Conservation (phyloP, 345 rosid species). For the Citrus sinensis region DVS_A1.0 CM039168.1:27182001-27182500, state of each 20-base stretch:
- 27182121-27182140: neutral
- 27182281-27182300: constrained; percentile 19
- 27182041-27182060: neutral
- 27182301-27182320: neutral
- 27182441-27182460: too few relatives aligned
- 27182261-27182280: constrained; percentile 12
- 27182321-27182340: constrained; percentile 18
- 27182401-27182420: neutral
- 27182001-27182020: too few relatives aligned
- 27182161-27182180: neutral
- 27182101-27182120: neutral
- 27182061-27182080: neutral
- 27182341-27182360: neutral
- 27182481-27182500: neutral
- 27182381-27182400: too few relatives aligned
- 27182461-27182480: neutral
- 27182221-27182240: constrained; percentile 2
- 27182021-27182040: rapidly evolving
- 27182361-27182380: too few relatives aligned
- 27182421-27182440: neutral
- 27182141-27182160: neutral
- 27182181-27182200: neutral
- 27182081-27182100: neutral
- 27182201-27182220: too few relatives aligned
- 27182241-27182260: constrained; percentile 28